Conservation (phyloP, 2,329 filamentous ascomycete genomes). For the Huntiella moniliformis region DNA sequence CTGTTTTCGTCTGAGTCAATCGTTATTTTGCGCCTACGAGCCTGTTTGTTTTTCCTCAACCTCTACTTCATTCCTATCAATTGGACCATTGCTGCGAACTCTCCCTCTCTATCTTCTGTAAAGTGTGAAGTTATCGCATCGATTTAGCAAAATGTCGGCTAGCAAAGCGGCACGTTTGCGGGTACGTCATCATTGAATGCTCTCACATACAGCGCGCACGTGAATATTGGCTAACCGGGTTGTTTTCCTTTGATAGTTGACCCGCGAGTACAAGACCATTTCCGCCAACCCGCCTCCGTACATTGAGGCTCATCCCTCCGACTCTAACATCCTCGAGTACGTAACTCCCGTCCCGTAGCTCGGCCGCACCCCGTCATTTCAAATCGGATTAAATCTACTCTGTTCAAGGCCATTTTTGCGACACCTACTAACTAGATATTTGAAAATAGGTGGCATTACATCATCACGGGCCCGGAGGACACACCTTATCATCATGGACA, state of each 20-base stretch:
- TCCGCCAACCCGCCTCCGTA: constrained; percentile 66
- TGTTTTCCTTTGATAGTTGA: constrained; percentile 24
- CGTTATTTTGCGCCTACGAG: no score
- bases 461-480: constrained; percentile 81
- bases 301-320: constrained; percentile 75
- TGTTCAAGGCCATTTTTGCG: neutral
- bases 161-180: constrained; percentile 56
- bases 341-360: constrained; percentile 15
- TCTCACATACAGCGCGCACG: neutral
- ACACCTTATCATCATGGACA: constrained; percentile 90
- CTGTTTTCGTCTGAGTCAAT: no score
- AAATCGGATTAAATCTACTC: neutral
- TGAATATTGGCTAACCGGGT: neutral
- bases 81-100: no score
- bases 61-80: no score
- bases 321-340: constrained; percentile 78
- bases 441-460: constrained; percentile 62
- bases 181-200: constrained; percentile 24
- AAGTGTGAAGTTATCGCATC: no score
- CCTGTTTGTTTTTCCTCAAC: no score
- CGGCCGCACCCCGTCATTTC: neutral
- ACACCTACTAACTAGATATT: constrained; percentile 10
- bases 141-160: constrained; percentile 32
- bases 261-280: constrained; percentile 44
- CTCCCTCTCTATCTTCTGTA: no score